Evolutionary conservation across 2,329 filamentous ascomycete genomes (phyloP).

Genomic region (Emergomyces pasteurianus): DNA sequence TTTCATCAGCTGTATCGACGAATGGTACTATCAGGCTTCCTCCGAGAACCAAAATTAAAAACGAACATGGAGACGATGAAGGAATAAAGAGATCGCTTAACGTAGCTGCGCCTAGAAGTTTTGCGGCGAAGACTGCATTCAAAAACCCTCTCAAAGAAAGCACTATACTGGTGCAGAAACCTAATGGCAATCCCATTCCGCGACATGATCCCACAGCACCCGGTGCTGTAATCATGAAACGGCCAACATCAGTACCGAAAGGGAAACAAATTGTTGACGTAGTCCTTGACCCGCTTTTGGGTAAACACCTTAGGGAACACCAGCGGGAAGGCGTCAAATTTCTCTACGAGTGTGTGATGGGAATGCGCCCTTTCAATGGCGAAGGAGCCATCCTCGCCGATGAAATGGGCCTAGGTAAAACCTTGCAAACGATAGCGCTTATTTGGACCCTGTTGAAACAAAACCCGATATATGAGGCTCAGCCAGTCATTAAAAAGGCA

Average conservation of each 20-base stretch:
- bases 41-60: conserved; percentile 11
- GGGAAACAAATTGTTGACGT: conserved; percentile 60
- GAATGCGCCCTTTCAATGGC: conserved; percentile 52
- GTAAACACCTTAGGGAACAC: conserved; percentile 52
- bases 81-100: conserved; percentile 32
- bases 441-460: conserved; percentile 63
- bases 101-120: conserved; percentile 24
- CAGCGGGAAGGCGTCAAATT: conserved; percentile 60
- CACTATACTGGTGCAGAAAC: conserved; percentile 37
- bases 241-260: conserved; percentile 42
- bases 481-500: conserved; percentile 55
- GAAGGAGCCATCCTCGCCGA: conserved; percentile 61
- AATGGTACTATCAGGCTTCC: conserved; percentile 9
- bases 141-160: conserved; percentile 49
- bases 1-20: neutral
- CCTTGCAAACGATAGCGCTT: conserved; percentile 58
- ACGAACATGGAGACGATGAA: conserved; percentile 5
- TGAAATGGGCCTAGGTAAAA: conserved; percentile 67
- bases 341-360: conserved; percentile 66
- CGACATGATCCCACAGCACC: conserved; percentile 51
- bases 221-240: conserved; percentile 55
- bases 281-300: conserved; percentile 56
- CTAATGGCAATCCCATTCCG: conserved; percentile 41
- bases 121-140: conserved; percentile 39
- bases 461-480: conserved; percentile 49